Base-by-base conservation (phyloP, 1,284 basidiomycete genomes). In the Athelia psychrophila region DNA sequence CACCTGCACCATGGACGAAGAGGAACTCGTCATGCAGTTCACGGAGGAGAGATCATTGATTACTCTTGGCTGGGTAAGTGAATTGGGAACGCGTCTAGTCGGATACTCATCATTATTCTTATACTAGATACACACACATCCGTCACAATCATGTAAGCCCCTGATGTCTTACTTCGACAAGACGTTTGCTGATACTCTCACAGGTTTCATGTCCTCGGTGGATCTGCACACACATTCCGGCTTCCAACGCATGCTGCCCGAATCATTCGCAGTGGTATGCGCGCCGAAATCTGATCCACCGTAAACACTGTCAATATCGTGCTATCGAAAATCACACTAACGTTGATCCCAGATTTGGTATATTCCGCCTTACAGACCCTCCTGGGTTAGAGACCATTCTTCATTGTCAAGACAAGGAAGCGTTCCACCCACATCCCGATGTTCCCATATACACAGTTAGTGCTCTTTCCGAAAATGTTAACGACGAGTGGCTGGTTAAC, bases 211-310 rank as follows among this genome's bases (percentile, higher is more conserved):
- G 85, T 91, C 88, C 6, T 93, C 90, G 20, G 83, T 93, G 12
- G 93, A 95, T 65, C 69, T 95, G 36, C 93, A 95, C 61, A 95
- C 92, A 2, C 93, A 95, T 64, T 86, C 88, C 1, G 84, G 81
- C 5, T 95, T 93, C 70, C 93, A 95, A 59, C 68, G 82, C 22
- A 92, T 93, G 84, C 77, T 95, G 3, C 89, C 89, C 0, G 93
- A 95, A 65, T 92, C 91, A 0, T 90, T 95, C 60, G 93, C 93
- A 0, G 90, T 95, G 45, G 93, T 95, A 13, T 95, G 92, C 61
- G 90, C 92, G 2, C 93, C 93, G 0, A 81, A 80, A 51, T 84
- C 81, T 2, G 81, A 78, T 20, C 93, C 92, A 0, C 86, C 82
- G 90, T 91, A 66, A 35, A 81, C 51, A 19, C 15, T 15, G 35